These are phyloP conservation scores for Candida freyschussii DNA, from an alignment of 1,139 yeast species.

Conservation along the genomic window DNA sequence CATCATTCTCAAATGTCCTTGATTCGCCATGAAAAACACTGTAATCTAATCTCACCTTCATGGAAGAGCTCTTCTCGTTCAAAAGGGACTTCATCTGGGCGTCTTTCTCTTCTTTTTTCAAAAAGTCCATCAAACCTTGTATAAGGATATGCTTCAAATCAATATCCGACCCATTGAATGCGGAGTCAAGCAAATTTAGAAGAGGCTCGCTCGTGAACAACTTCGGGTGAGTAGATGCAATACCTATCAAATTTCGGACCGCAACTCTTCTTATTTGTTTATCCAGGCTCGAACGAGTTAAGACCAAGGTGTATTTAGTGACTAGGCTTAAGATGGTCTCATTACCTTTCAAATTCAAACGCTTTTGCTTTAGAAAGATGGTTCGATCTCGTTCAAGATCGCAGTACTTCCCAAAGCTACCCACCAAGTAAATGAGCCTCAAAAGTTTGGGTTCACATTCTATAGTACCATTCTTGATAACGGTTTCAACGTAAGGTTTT, in stretches of 20 bases:
- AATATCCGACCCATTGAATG: conserved; percentile 32
- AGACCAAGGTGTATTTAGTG: conserved; percentile 50
- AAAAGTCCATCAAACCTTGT: conserved; percentile 51
- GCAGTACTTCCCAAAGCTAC: conserved; percentile 67
- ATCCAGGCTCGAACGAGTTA: conserved; percentile 37
- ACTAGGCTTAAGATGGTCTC: conserved; percentile 55
- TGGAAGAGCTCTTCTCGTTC: conserved; percentile 32
- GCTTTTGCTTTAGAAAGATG: conserved; percentile 34
- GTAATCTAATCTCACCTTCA: conserved; percentile 35
- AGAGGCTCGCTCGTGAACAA: conserved; percentile 54
- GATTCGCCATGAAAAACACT: conserved; percentile 50
- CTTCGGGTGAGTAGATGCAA: conserved; percentile 59
- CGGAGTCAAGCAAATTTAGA: conserved; percentile 48
- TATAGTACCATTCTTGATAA: conserved; percentile 24
- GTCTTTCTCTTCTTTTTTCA: conserved; percentile 47
- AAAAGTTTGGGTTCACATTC: conserved; percentile 42
- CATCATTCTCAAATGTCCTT: conserved; percentile 49
- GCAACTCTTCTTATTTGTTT: conserved; percentile 44
- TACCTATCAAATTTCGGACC: conserved; percentile 47
- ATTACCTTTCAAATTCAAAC: conserved; percentile 40
- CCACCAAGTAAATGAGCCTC: conserved; percentile 58
- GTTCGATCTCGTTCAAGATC: conserved; percentile 45
- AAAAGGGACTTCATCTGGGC: conserved; percentile 36
- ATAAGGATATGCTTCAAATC: conserved; percentile 47
- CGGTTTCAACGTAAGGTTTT: conserved; percentile 37